Base-by-base conservation (phyloP, 192 early-diverging fungal genomes). In the Piromyces sp. region DNA sequence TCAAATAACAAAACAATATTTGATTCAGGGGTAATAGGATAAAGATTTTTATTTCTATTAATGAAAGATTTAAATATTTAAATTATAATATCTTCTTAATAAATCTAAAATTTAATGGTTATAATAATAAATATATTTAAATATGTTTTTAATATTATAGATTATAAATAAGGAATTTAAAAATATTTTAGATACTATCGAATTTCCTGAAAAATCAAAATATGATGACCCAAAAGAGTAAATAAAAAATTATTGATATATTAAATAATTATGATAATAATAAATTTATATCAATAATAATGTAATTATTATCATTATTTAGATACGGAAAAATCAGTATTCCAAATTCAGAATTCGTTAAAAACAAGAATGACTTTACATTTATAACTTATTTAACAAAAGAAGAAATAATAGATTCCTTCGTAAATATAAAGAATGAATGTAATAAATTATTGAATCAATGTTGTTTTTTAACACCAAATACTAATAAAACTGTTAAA, bases 401-500 rank as follows among this genome's bases (percentile, higher is more conserved):
- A 68, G 11, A 7, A 7, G 51, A 68, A 28, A 68, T 68, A 0
- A 68, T 68, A 9, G 51, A 68, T n/a, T 68, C 51, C 4, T 68
- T 68, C 22, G 26, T 68, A 28, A 68, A 28, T 22, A 68, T 68
- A 7, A 68, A 68, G n/a, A n/a, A n/a, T 9, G 51, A 68, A 68
- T n/a, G 26, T 11, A 68, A 68, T n/a, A 68, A 28, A n/a, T n/a
- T 68, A n/a, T 68, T 68, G 22, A 68, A 68, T 68, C 26, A 26
- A 5, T n/a, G 51, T 7, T n/a, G 51, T 68, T 68, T 68, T 68
- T 26, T 68, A n/a, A 68, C 26, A 9, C 51, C 51, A 5, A 68
- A 68, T 68, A n/a, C 9, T 6, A 68, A 28, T 68, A 91, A 91
- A 83, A 88, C 85, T 29, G 86, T 91, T n/a, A 83, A 84, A 78